Evolutionary conservation across 148 eudicot species (phyloP), one percentile per base, ranked within the genome.

Genomic region (Heliamphora exappendiculata): DNA sequence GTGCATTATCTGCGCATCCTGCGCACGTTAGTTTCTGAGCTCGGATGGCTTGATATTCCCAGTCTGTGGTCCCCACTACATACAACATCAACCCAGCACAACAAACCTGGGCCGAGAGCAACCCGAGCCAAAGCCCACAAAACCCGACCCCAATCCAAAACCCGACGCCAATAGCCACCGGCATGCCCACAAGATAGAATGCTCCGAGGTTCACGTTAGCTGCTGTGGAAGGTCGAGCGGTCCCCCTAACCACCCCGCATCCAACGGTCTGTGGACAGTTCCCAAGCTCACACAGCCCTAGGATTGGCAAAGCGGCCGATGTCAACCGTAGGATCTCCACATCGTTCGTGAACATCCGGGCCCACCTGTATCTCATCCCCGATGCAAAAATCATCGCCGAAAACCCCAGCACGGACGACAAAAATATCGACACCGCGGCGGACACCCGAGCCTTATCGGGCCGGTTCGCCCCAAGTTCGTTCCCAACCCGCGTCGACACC

Each of bases 11-110:
- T 71, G 54, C 84, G 73, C 84, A 60, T 64, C 83, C 87, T 22
- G 55, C 31, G 76, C 86, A 81, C 77, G 90, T 86, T 77, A 93
- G 85, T 80, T 39, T 68, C 76, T 91, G 88, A 60, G 98, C 96
- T 81, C 86, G 84, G 36, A 51, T 69, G 1, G 98, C 91, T 76
- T 93, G 88, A 60, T 72, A 37, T 37, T 85, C 78, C 98, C 98
- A 93, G 33, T 91, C 87, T 1, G 98, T 93, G 19, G 94, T 83
- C 84, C 94, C 90, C 0, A 93, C 96, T 66, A 91, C 93, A 84
- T 81, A 87, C 77, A 93, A 78, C 92, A 91, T 84, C 26, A 89
- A 74, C 84, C 92, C 92, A 75, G 88, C 91, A 82, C 96, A 91
- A 37, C 91, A 85, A 9, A 86, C 78, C 58, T 91, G 96, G 82